These are phyloP conservation scores for Poa annua DNA, from an alignment of 176 grass and related monocot species.

Conservation along the genomic window DNA sequence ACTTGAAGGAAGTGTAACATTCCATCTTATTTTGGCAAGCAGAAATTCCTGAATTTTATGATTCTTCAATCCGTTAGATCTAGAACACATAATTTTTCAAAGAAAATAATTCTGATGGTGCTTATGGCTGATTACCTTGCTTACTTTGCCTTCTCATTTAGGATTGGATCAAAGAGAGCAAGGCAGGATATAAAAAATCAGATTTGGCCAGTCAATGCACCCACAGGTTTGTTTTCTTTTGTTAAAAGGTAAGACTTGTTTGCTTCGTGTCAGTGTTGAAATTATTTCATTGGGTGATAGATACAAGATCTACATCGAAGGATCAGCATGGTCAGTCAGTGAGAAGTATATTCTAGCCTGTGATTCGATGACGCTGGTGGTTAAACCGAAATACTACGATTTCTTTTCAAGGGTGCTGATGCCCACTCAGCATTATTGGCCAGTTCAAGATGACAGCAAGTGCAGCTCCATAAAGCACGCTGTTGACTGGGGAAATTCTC, in stretches of 20 bases:
- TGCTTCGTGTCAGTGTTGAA: conserved; percentile 8
- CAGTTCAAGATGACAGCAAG: conserved; percentile 65
- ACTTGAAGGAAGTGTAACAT: conserved; percentile 4
- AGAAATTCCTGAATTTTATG: neutral
- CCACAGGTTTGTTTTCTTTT: conserved; percentile 63
- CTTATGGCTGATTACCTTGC: conserved; percentile 31
- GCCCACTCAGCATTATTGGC: conserved; percentile 90
- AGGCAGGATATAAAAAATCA: conserved; percentile 82
- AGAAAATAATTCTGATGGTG: conserved; percentile 28
- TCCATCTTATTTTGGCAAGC: conserved; percentile 26
- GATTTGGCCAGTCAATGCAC: conserved; percentile 79
- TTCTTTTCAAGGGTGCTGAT: conserved; percentile 80
- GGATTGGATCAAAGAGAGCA: conserved; percentile 85
- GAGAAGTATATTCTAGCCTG: conserved; percentile 98
- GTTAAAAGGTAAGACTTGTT: conserved; percentile 12
- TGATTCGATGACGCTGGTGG: conserved; percentile 75
- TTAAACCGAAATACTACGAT: conserved; percentile 87
- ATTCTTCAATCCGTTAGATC: conserved; percentile 21
- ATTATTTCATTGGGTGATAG: conserved; percentile 43
- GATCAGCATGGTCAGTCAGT: conserved; percentile 91
- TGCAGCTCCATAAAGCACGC: conserved; percentile 83
- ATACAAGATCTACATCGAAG: conserved; percentile 97
- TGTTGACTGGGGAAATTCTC: conserved; percentile 93
- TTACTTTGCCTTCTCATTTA: conserved; percentile 41
- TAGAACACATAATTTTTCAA: neutral